These are phyloP conservation scores for Acer campestre DNA, from an alignment of 345 rosid genomes.

Conservation along the genomic window DNA sequence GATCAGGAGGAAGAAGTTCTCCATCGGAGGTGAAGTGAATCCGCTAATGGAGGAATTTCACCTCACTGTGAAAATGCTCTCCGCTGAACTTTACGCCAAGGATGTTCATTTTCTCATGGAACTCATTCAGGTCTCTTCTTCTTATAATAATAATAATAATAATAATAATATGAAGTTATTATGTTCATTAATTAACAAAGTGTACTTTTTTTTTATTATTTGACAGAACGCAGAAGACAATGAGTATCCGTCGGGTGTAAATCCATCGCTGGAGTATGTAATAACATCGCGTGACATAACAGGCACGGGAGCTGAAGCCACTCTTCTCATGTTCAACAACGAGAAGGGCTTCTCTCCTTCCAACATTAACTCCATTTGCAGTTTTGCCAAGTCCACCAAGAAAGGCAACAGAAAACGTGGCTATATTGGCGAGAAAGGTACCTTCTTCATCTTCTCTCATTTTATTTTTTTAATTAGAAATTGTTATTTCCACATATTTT, in stretches of 20 bases:
- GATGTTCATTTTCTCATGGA: slow-evolving; percentile 79
- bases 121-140: slow-evolving; percentile 54
- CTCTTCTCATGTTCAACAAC: slow-evolving; percentile 65
- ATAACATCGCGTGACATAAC: slow-evolving; percentile 72
- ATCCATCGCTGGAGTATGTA: slow-evolving; percentile 76
- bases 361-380: slow-evolving; percentile 68
- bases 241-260: slow-evolving; percentile 57
- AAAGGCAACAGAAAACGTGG: slow-evolving; percentile 64
- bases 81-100: slow-evolving; percentile 70
- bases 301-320: slow-evolving; percentile 61
- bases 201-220: not conserved
- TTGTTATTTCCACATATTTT: no score
- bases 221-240: slow-evolving; percentile 78
- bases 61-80: slow-evolving; percentile 58
- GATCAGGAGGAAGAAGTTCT: slow-evolving; percentile 48
- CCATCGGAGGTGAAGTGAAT: slow-evolving; percentile 57
- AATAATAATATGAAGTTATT: no score
- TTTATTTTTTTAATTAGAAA: no score
- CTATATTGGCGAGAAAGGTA: slow-evolving; percentile 85
- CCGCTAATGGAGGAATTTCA: slow-evolving; percentile 59
- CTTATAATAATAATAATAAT: no score
- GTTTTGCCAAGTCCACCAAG: slow-evolving; percentile 71
- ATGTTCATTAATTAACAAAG: not conserved
- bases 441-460: no score
- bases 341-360: slow-evolving; percentile 63